Evolutionary conservation across 495 filamentous ascomycete genomes (phyloP), one percentile per base, ranked within the genome.

Genomic region (Penicillium robsamsonii): DNA sequence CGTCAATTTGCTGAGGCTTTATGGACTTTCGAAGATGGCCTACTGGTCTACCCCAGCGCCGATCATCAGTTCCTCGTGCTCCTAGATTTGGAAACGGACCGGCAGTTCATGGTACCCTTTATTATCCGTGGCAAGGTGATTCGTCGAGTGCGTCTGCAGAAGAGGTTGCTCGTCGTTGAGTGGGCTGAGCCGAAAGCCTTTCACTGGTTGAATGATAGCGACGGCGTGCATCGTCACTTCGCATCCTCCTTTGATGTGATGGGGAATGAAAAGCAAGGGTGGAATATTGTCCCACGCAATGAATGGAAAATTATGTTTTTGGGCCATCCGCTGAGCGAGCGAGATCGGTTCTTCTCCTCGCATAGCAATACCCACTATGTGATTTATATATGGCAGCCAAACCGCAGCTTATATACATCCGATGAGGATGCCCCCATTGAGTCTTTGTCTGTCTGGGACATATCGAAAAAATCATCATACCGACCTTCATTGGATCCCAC

Each of bases 291-390:
- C 1, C 79, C 79, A 25, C 82, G 85, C n/a, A 87, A 83, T 56
- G 85, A 89, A 62, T 89, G 83, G 82, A 85, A 86, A 60, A 81
- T 88, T 10, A 81, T 85, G 70, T 82, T 81, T 50, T 71, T 83
- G 5, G 85, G 83, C 6, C 77, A 87, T 27, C 82, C 84, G 4
- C 60, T 87, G 9, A 83, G 81, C 62, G 73, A 76, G 18, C 67
- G 74, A 42, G 82, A 87, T 56, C 80, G 84, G 5, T 88, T 87
- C 73, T 87, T 82, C 69, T 87, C 84, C 1, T 65, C 80, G 2
- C 86, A 89, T 62, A 87, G 71, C 31, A 57, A 79, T 11, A 81
- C 77, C 0, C 82, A 88, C 56, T 89, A 88, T 62, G 83, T 80
- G 29, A 74, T 87, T 3, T 89, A 88, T 63, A 73, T 83, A 22